Conservation (phyloP, 768 basidiomycete genomes). For the Neoboletus brunneissimus region DNA sequence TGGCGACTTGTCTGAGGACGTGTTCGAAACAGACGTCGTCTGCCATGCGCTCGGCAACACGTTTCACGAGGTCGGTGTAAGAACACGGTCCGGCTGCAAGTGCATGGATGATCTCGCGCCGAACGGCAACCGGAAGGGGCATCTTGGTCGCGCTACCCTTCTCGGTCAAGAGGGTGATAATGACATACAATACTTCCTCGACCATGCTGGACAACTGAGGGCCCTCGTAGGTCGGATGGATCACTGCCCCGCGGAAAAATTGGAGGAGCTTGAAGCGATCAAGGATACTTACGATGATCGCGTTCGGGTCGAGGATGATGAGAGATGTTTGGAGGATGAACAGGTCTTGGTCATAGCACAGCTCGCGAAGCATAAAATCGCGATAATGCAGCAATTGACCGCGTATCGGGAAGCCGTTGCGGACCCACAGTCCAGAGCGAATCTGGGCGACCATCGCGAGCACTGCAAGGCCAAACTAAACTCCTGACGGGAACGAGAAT, state of each 20-base stretch:
- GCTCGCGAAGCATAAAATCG: slow-evolving; percentile 91
- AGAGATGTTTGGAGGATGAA: slow-evolving; percentile 87
- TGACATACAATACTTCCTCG: slow-evolving; percentile 85
- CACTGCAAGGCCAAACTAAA: slow-evolving; percentile 42
- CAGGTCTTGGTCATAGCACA: slow-evolving; percentile 95
- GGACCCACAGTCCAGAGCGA: slow-evolving; percentile 93
- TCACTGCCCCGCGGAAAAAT: slow-evolving; percentile 68
- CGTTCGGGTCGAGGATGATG: slow-evolving; percentile 71
- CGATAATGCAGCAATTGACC: slow-evolving; percentile 95
- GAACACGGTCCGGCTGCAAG: slow-evolving; percentile 84
- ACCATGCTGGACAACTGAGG: slow-evolving; percentile 79
- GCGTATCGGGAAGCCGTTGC: slow-evolving; percentile 94
- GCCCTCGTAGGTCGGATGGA: slow-evolving; percentile 62
- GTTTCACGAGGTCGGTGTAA: slow-evolving; percentile 88
- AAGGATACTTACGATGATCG: slow-evolving; percentile 80
- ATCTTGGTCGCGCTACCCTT: slow-evolving; percentile 69
- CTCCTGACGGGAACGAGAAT: neutral
- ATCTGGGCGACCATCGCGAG: slow-evolving; percentile 93
- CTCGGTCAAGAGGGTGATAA: slow-evolving; percentile 87
- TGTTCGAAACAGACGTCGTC: slow-evolving; percentile 82
- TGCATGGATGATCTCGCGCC: slow-evolving; percentile 86
- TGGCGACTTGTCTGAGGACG: slow-evolving; percentile 74
- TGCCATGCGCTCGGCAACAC: slow-evolving; percentile 83
- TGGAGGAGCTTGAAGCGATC: slow-evolving; percentile 82
- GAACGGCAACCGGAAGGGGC: slow-evolving; percentile 59